These are phyloP conservation scores for Cardamine occulta DNA, from an alignment of 345 rosid genomes.

Conservation along the genomic window DNA sequence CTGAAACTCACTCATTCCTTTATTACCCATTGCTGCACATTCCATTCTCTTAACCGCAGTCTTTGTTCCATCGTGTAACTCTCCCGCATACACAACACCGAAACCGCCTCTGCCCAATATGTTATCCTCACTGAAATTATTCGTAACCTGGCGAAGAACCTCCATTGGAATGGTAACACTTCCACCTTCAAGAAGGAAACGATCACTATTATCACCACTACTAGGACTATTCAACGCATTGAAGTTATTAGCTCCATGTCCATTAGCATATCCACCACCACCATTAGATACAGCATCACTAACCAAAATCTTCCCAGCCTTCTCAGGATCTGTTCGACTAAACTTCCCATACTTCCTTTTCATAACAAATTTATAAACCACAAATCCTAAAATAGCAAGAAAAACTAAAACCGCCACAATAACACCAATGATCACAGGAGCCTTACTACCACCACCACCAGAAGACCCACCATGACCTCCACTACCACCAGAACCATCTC, in stretches of 20 bases:
- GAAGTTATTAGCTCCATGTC: constrained; percentile 48
- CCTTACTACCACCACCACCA: constrained; percentile 45
- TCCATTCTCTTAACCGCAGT: constrained; percentile 92
- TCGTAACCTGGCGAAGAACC: constrained; percentile 70
- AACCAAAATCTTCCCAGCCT: constrained; percentile 47
- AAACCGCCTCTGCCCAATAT: constrained; percentile 88
- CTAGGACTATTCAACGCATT: constrained; percentile 60
- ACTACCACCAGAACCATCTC: constrained; percentile 9
- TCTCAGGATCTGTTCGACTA: constrained; percentile 51
- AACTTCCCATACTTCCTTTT: constrained; percentile 50
- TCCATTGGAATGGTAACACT: constrained; percentile 67
- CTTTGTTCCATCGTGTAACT: constrained; percentile 82
- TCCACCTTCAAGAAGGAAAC: constrained; percentile 61
- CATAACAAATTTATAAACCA: constrained; percentile 52
- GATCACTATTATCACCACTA: constrained; percentile 61
- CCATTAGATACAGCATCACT: constrained; percentile 46
- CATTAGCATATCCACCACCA: constrained; percentile 38
- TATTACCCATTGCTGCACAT: constrained; percentile 56
- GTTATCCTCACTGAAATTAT: constrained; percentile 68
- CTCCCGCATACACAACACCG: constrained; percentile 84
- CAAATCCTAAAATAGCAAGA: constrained; percentile 51
- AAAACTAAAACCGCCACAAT: constrained; percentile 53
- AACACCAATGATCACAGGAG: constrained; percentile 54
- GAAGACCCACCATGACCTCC: constrained; percentile 40
- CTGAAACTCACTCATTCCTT: constrained; percentile 84